A percentile compares a stretch with the other conserved stretches of the same genome.
Conservation (phyloP, 2,329 filamentous ascomycete genomes). For the Bimuria novae-zelandiae region DNA sequence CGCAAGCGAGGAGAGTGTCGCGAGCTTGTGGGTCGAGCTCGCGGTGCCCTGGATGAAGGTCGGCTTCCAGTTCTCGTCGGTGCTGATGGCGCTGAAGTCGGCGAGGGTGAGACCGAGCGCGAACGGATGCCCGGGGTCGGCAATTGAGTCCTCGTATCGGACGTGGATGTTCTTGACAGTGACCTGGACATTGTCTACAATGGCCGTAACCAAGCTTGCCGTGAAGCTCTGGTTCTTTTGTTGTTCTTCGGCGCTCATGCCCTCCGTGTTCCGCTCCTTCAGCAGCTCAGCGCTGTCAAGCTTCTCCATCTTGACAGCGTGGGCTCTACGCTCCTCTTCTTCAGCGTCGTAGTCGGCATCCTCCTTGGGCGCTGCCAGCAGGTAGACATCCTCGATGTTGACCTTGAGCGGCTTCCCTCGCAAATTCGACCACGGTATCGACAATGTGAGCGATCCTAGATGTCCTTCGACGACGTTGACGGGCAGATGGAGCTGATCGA, state of each 20-base stretch:
- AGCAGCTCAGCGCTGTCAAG: constrained; percentile 93
- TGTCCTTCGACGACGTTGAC: constrained; percentile 97
- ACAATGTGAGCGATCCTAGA: constrained; percentile 85
- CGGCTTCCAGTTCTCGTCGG: constrained; percentile 90
- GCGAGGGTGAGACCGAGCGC: constrained; percentile 89
- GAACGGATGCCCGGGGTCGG: constrained; percentile 92
- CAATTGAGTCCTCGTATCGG: constrained; percentile 96
- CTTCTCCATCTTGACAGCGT: constrained; percentile 98
- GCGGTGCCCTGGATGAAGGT: constrained; percentile 92
- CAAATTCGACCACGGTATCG: constrained; percentile 97
- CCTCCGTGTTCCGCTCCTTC: constrained; percentile 89
- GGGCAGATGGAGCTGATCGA: constrained; percentile 94
- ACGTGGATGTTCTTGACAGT: constrained; percentile 98
- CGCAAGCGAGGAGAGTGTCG: constrained; percentile 84
- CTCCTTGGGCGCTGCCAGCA: constrained; percentile 93
- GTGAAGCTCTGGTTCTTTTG: constrained; percentile 98
- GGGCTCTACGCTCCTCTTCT: constrained; percentile 84
- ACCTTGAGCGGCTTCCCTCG: constrained; percentile 92
- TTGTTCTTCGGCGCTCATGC: constrained; percentile 92
- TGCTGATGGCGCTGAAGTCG: constrained; percentile 96
- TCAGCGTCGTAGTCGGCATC: constrained; percentile 91
- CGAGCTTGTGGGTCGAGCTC: constrained; percentile 87
- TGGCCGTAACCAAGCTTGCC: constrained; percentile 90
- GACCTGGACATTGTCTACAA: constrained; percentile 97
- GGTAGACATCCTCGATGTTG: constrained; percentile 94